A percentile compares a stretch with the other conserved stretches of the same genome.
phyloP scores from a whole-genome alignment of 129 eudicot genomes.

The Escallonia herrerae region DNA sequence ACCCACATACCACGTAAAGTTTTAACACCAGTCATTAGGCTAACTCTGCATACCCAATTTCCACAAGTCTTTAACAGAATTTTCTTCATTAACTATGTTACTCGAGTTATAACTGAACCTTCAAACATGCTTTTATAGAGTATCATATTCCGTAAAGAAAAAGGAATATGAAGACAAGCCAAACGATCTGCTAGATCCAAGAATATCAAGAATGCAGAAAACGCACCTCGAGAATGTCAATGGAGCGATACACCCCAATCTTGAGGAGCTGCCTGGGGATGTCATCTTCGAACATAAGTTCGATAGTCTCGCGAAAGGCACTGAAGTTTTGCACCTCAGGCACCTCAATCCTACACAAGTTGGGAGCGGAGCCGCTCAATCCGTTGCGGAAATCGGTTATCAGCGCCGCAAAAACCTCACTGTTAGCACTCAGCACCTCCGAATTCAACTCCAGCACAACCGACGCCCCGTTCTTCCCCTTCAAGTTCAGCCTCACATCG shows the following conservation, averaged over 20 bases:
- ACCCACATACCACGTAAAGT: too few relatives aligned
- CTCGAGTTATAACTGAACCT: too few relatives aligned
- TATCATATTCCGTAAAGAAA: too few relatives aligned
- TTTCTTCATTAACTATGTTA: too few relatives aligned
- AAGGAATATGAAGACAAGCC: too few relatives aligned
- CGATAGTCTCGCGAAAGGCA: conserved; percentile 55
- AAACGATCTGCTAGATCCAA: too few relatives aligned
- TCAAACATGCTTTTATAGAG: too few relatives aligned
- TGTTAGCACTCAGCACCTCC: conserved; percentile 46
- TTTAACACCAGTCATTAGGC: too few relatives aligned
- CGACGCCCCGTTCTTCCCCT: conserved; percentile 51
- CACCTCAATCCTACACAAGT: conserved; percentile 61
- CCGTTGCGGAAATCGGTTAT: conserved; percentile 22
- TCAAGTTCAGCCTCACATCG: conserved; percentile 60
- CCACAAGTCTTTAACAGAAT: too few relatives aligned
- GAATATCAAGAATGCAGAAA: background rate
- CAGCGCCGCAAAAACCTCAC: conserved; percentile 41
- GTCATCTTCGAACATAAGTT: conserved; percentile 62
- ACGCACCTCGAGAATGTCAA: conserved; percentile 51
- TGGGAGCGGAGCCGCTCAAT: conserved; percentile 8
- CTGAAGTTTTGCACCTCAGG: conserved; percentile 57
- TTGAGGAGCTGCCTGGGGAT: conserved; percentile 27
- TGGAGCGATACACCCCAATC: conserved; percentile 50
- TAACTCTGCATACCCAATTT: too few relatives aligned
- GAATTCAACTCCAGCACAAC: conserved; percentile 48